phyloP scores from a whole-genome alignment of 441 rosid species.

The Aleurites moluccanus region DNA sequence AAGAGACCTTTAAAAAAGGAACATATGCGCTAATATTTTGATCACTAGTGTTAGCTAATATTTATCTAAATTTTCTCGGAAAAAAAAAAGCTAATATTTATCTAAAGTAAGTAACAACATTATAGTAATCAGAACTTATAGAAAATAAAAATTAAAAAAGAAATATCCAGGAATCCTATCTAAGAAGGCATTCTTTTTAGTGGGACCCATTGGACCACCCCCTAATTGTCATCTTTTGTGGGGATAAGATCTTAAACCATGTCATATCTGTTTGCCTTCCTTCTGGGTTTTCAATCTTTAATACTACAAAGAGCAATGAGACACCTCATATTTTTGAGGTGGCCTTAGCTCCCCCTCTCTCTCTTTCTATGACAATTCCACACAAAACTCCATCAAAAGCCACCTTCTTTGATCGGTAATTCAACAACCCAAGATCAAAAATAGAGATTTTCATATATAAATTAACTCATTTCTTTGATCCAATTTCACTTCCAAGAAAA shows the following conservation, averaged over 20 bases:
- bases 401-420: slow-evolving; percentile 32
- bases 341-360: slow-evolving; percentile 20
- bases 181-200: slow-evolving; percentile 21
- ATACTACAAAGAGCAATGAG: slow-evolving; percentile 22
- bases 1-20: background rate
- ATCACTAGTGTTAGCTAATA: background rate
- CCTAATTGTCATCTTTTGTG: slow-evolving; percentile 28
- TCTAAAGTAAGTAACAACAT: slow-evolving; percentile 12
- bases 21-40: background rate
- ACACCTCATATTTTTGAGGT: slow-evolving; percentile 36
- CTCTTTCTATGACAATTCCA: slow-evolving; percentile 13
- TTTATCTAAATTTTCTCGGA: too few relatives aligned
- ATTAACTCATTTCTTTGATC: slow-evolving; percentile 17
- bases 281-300: slow-evolving; percentile 9
- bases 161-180: slow-evolving; percentile 14
- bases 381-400: slow-evolving; percentile 25
- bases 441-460: background rate
- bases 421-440: slow-evolving; percentile 12
- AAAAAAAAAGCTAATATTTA: too few relatives aligned
- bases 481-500: slow-evolving; percentile 2
- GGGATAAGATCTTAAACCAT: slow-evolving; percentile 34
- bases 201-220: slow-evolving; percentile 41
- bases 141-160: slow-evolving; percentile 12
- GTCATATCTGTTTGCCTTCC: background rate
- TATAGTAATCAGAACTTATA: slow-evolving; percentile 20